Evolutionary conservation across 129 eudicot genomes (phyloP), one percentile per base, ranked within the genome.

Genomic region (Flaveria brownii): DNA sequence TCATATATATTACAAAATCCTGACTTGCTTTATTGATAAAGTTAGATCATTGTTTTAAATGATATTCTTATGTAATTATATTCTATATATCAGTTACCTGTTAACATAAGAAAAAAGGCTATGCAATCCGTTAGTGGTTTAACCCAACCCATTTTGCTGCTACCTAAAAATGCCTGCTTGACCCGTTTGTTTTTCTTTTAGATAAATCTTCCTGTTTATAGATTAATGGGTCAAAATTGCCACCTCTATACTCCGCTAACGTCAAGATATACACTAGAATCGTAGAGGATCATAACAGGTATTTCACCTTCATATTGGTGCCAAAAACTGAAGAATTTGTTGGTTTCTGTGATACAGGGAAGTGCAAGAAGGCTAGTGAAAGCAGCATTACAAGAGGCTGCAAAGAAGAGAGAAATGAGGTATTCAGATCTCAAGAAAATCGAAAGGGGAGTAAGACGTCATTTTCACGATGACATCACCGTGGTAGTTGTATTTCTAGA

Each of bases 401-500:
- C 96, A 52, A 90, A 90, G 82, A 93, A 90, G 85, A 85, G 95
- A 72, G 95, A 93, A 80, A 88, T 93, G 95, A 77, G 95, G 62
- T 90, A 90, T 70, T 93, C 97, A 1, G 98, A 93, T 83, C 55
- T 93, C 77, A 93, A 93, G 82, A 88, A 87, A 73, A 88, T 93
- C 5, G 97, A 86, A 45, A 90, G 98, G 25, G 98, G 98, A 36
- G 90, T 92, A 18, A 88, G 98, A 23, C 87, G 98, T 43, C 98
- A 92, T 86, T 92, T 92, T 83, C 98, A 92, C 43, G 98, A 92
- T 57, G 98, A 92, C 80, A 92, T 92, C 68, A 87, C 93, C 0
- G 98, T 90, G 9, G 61, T 93, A 57, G 91, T 93, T 26, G 77
- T 93, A n/a, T 90, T 93, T 83, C 88, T 93, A 15, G 98, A 93